Base-by-base conservation (phyloP, 2,329 filamentous ascomycete species). In the Hypoxylon sp. region DNA sequence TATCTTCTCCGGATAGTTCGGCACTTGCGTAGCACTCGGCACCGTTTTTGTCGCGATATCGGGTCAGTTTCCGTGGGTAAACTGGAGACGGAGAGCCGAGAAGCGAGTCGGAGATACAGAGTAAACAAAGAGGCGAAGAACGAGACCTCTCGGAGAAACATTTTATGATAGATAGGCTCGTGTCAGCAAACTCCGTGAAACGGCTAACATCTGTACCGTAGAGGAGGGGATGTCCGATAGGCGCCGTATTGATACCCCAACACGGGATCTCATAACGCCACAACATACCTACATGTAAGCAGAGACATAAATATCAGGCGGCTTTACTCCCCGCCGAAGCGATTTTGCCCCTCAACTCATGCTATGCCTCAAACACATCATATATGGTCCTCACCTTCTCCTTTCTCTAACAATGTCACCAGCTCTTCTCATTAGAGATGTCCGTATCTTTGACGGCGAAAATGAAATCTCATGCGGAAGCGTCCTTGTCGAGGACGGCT, bases 371-470 rank as follows among this genome's bases (percentile, higher is more conserved):
- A 13, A 39, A 39, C 37, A 29, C 14, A 8, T 24, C 17, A 17
- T 22, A 52, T 52, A 11, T 5, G 5, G 8, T 9, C 26, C 17
- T 35, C n/a, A 39, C 8, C n/a, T 17, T 4, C 17, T 29, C 26
- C 29, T 37, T 39, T 29, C 9, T 5, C 2, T 5, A 26, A 42
- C 33, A 42, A 73, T 70, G 68, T 46, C 63, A 22, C 13, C 48
- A 29, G 13, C 57, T 2, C 48, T 70, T 1, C 54, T 70, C 10
- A 67, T 70, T 8, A 70, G 55, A 31, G 57, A 70, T 59, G 80
- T 85, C 44, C 81, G 81, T 37, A 80, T 86, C 54, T 86, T 85
- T 72, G 83, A 82, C 14, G 84, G 84, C 39, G 78, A 82, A 59
- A 70, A 78, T 1, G 79, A 74, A 1, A 81, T 85, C 33, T 75